Evolutionary conservation across 495 filamentous ascomycete genomes (phyloP).

Genomic region (Penicillium verhagenii): DNA sequence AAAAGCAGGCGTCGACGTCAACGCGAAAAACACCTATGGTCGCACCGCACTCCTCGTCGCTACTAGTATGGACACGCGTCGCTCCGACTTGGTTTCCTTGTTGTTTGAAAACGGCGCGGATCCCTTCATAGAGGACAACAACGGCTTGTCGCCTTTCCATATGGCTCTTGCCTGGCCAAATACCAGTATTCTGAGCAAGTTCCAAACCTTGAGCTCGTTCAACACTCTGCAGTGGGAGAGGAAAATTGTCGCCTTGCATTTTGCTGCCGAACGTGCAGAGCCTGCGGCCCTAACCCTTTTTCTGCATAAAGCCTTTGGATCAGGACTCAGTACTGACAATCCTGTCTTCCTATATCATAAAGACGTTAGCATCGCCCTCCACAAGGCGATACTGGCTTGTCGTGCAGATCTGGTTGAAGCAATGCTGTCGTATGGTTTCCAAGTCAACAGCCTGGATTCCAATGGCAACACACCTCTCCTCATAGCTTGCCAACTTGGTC

Average conservation of each 20-base stretch:
- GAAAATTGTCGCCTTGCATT: neutral
- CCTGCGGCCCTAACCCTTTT: neutral
- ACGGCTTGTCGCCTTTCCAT: constrained; percentile 9
- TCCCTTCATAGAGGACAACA: constrained; percentile 15
- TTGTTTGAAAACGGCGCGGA: constrained; percentile 30
- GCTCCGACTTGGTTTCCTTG: constrained; percentile 22
- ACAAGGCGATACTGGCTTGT: neutral
- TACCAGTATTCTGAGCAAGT: constrained; percentile 4
- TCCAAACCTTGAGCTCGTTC: neutral
- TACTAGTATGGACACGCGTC: constrained; percentile 29
- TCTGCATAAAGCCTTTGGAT: neutral
- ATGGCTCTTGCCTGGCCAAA: constrained; percentile 8
- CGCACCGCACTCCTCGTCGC: constrained; percentile 34
- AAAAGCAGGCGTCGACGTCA: constrained; percentile 15
- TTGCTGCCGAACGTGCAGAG: constrained; percentile 3
- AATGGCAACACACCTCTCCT: constrained; percentile 8
- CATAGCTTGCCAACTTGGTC: constrained; percentile 2
- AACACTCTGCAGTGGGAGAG: neutral
- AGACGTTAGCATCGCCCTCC: neutral
- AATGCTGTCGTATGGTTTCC: constrained; percentile 1
- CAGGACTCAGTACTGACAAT: neutral
- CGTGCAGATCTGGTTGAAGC: constrained; percentile 5
- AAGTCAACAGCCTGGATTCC: neutral
- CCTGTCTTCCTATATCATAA: neutral
- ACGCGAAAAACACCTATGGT: constrained; percentile 17